Conservation (phyloP, 306 rosid genomes). For the Dryas alaskensis region DNA sequence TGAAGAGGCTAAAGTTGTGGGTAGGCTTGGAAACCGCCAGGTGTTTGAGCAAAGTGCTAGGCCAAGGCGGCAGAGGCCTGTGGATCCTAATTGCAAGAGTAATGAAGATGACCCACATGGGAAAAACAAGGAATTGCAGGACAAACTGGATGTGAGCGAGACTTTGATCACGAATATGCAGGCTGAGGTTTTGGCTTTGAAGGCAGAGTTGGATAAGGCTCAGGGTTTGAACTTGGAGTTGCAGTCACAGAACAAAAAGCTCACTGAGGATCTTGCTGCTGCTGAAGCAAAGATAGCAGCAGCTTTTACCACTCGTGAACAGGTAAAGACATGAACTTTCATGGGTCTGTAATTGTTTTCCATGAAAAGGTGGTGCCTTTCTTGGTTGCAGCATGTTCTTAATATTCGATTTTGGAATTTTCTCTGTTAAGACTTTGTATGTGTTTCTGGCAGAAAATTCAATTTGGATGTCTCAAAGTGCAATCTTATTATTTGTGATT, state of each 20-base stretch:
- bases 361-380: background rate
- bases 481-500: background rate
- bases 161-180: conserved; percentile 54
- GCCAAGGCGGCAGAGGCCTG: conserved; percentile 40
- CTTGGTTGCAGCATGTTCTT: background rate
- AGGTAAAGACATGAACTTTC: conserved; percentile 40
- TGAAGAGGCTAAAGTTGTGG: conserved; percentile 38
- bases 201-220: conserved; percentile 62
- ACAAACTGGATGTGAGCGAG: conserved; percentile 50
- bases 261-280: conserved; percentile 56
- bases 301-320: conserved; percentile 33
- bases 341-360: background rate
- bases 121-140: conserved; percentile 45
- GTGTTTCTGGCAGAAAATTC: background rate
- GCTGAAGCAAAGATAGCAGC: conserved; percentile 55
- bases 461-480: background rate
- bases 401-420: background rate
- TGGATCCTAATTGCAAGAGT: conserved; percentile 30
- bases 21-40: conserved; percentile 33
- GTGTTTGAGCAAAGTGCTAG: conserved; percentile 41
- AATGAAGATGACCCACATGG: conserved; percentile 46
- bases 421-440: background rate
- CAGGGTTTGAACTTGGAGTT: conserved; percentile 55
- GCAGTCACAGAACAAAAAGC: conserved; percentile 56
- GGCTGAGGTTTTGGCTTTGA: conserved; percentile 55